Base-by-base conservation (phyloP, 495 filamentous ascomycete species). In the Talaromyces proteolyticus region DNA sequence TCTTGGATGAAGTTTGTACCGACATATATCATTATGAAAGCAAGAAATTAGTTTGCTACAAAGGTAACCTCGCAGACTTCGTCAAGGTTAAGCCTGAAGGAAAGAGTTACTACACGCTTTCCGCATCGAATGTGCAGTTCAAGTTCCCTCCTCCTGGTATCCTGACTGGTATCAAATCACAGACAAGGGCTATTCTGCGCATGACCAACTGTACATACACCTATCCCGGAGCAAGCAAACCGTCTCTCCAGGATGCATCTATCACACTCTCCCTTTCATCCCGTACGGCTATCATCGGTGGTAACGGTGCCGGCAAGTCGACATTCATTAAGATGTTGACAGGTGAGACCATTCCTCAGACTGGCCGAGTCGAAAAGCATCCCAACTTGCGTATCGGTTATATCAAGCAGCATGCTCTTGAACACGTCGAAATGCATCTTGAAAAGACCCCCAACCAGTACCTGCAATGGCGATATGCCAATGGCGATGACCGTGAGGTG, bases 361-460 rank as follows among this genome's bases (percentile, higher is more conserved):
- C 64, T 20, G 94, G 94, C 42, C 89, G 82, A 67, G 92, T 99
- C 6, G 91, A 97, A 76, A 97, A 97, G 74, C 94, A 99, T 63
- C 94, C 94, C 59, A 97, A 97, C 63, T 69, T 99, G 44, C 94
- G 94, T 76, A 96, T 99, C 60, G 94, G 94, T 42, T 97, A 97
- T 76, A 96, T 97, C 77, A 96, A 96, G 74, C 94, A 99, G 72
- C 94, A 97, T 64, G 95, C 94, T 17, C 80, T 99, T 10, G 93
- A 99, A 75, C 93, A 97, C 80, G 92, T 99, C 10, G 91, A 97
- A 71, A 94, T 96, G 92, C 93, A 99, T 62, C 78, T 99, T 56
- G 93, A 99, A 66, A 97, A 97, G 80, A 99, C 93, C 3, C 93
- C 93, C 7, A 96, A 92, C 62, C 93, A 99, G 67, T 99, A 99